Percentiles rank a stretch among this genome's conserved stretches.
Conservation (phyloP, 2,329 filamentous ascomycete genomes). For the Aspergillus ustus region DNA sequence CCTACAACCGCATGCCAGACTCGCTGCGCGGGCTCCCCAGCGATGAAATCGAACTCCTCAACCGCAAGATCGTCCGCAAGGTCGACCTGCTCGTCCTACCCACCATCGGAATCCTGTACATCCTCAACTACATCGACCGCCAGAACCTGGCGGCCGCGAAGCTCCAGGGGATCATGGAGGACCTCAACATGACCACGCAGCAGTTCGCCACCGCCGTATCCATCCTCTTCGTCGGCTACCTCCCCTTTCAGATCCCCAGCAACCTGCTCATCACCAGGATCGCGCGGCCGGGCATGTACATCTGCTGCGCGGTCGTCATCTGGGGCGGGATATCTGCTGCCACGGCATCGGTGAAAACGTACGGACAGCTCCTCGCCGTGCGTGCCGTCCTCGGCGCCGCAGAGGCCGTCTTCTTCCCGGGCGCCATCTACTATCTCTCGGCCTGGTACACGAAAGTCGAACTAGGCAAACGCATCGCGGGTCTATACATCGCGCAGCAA, state of each 20-base stretch:
- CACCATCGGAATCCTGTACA: conserved; percentile 44
- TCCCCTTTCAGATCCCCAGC: conserved; percentile 48
- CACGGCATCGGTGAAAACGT: conserved; percentile 58
- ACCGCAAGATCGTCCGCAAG: conserved; percentile 33
- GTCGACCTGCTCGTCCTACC: conserved; percentile 38
- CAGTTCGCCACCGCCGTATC: conserved; percentile 40
- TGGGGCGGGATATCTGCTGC: conserved; percentile 66
- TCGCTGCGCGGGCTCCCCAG: conserved; percentile 28
- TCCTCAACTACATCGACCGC: conserved; percentile 49
- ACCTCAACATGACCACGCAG: conserved; percentile 42
- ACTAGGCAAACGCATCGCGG: conserved; percentile 36
- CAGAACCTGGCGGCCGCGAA: conserved; percentile 46
- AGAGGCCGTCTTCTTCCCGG: conserved; percentile 65
- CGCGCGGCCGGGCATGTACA: conserved; percentile 56
- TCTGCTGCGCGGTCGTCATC: conserved; percentile 59
- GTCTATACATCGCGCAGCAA: conserved; percentile 35
- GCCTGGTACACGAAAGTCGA: conserved; percentile 48
- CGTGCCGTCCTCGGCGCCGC: conserved; percentile 67
- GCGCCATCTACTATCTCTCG: conserved; percentile 46
- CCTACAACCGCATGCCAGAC: conserved; percentile 31
- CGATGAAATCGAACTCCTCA: conserved; percentile 29
- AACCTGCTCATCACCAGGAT: conserved; percentile 59
- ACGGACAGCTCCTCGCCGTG: conserved; percentile 58
- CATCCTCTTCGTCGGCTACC: conserved; percentile 34
- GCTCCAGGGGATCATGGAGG: conserved; percentile 47